phyloP scores from a whole-genome alignment of 495 filamentous ascomycete species.

The Ramalina peruviana region DNA sequence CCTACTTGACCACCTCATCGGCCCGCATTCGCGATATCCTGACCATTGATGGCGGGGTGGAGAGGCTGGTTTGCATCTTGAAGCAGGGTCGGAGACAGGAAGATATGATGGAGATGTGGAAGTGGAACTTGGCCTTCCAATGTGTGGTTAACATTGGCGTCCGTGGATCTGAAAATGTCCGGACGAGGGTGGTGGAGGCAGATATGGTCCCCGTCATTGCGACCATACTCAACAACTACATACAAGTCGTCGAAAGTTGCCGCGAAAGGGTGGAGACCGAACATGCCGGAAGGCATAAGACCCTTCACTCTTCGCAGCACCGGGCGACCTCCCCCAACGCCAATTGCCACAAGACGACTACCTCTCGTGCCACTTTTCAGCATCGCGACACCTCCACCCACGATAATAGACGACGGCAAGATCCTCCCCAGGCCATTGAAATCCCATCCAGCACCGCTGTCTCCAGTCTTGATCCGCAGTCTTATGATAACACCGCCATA shows the following conservation, averaged over 20 bases:
- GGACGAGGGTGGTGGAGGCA: constrained; percentile 91
- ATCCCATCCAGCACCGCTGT: constrained; percentile 49
- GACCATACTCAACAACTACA: constrained; percentile 97
- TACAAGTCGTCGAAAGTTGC: constrained; percentile 84
- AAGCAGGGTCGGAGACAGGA: constrained; percentile 93
- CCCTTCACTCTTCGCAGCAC: constrained; percentile 23
- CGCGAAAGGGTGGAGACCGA: constrained; percentile 69
- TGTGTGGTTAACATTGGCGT: constrained; percentile 98
- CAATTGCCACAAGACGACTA: constrained; percentile 13
- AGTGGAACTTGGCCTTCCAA: constrained; percentile 98
- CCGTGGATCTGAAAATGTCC: constrained; percentile 80
- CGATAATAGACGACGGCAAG: constrained; percentile 46
- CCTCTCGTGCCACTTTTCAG: constrained; percentile 19
- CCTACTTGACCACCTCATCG: constrained; percentile 96
- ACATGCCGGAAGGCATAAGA: constrained; percentile 32
- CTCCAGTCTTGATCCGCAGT: constrained; percentile 19
- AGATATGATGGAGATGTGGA: constrained; percentile 96
- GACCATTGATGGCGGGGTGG: constrained; percentile 94
- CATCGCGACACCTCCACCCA: constrained; percentile 24
- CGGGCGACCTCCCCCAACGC: constrained; percentile 26
- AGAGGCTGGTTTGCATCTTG: constrained; percentile 89
- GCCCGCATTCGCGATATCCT: constrained; percentile 94
- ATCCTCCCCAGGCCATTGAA: constrained; percentile 59
- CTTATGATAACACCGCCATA: constrained; percentile 34
- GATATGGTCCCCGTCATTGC: constrained; percentile 99